Conservation (phyloP, 345 rosid species). For the Excoecaria agallocha region DNA sequence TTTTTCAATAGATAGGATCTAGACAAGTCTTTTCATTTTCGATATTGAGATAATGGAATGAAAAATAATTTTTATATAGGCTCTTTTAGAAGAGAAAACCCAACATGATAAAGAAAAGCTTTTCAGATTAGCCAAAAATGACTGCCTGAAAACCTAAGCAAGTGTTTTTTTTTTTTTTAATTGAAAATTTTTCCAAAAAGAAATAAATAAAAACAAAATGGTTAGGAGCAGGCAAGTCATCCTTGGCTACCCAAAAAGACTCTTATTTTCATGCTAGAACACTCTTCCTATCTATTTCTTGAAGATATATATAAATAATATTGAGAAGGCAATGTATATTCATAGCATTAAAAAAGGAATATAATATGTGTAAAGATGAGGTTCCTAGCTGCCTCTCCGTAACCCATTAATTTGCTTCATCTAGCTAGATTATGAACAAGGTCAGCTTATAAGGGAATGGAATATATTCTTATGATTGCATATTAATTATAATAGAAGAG, state of each 20-base stretch:
- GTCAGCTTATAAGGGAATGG: too few species aligned
- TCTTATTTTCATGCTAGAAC: slow-evolving; percentile 3
- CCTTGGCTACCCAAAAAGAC: slow-evolving; percentile 24
- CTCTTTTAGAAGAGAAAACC: slow-evolving; percentile 2
- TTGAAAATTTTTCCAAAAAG: too few species aligned
- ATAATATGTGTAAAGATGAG: neutral
- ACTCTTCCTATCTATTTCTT: slow-evolving; percentile 10
- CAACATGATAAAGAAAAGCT: slow-evolving; percentile 18
- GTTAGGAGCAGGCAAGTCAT: slow-evolving; percentile 20
- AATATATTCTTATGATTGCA: too few species aligned
- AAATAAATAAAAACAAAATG: neutral
- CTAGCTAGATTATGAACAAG: too few species aligned
- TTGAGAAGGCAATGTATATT: neutral
- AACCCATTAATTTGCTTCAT: too few species aligned
- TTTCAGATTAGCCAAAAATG: slow-evolving; percentile 22
- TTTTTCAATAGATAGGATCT: too few species aligned
- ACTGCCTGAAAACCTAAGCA: slow-evolving; percentile 15
- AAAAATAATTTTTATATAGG: too few species aligned
- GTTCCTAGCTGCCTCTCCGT: too few species aligned
- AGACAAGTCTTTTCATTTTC: too few species aligned
- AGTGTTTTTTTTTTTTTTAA: too few species aligned
- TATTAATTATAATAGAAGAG: too few species aligned
- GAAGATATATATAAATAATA: neutral
- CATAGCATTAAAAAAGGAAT: slow-evolving; percentile 3
- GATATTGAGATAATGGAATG: too few species aligned